Conservation (phyloP, 2,329 filamentous ascomycete species). For the Fusarium sp. region DNA sequence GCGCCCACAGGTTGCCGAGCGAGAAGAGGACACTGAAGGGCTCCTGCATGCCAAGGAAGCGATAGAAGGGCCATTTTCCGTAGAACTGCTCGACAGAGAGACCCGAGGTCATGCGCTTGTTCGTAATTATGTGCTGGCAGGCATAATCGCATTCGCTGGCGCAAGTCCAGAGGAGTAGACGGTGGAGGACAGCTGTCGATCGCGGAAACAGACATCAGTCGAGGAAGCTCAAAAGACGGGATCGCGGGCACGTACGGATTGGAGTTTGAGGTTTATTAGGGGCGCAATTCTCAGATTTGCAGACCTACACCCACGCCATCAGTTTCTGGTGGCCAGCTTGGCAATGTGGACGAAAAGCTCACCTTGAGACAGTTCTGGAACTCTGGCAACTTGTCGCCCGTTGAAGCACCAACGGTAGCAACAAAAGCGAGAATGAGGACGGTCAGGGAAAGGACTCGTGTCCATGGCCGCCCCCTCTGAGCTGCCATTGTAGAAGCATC, state of each 20-base stretch:
- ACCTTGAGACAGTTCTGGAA: slow-evolving; percentile 91
- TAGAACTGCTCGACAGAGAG: slow-evolving; percentile 89
- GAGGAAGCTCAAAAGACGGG: slow-evolving; percentile 6
- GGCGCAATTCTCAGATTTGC: slow-evolving; percentile 82
- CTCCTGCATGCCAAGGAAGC: slow-evolving; percentile 93
- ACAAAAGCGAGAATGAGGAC: slow-evolving; percentile 56
- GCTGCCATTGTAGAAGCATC: slow-evolving; percentile 50
- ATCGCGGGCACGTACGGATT: slow-evolving; percentile 71
- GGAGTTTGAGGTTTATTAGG: slow-evolving; percentile 67
- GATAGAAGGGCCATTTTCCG: slow-evolving; percentile 97
- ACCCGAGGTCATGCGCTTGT: slow-evolving; percentile 72
- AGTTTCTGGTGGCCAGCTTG: slow-evolving; percentile 16
- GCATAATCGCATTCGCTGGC: slow-evolving; percentile 96
- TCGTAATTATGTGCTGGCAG: slow-evolving; percentile 93
- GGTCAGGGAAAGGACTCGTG: slow-evolving; percentile 48
- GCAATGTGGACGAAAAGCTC: slow-evolving; percentile 12
- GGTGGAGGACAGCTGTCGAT: slow-evolving; percentile 79
- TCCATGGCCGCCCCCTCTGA: slow-evolving; percentile 49
- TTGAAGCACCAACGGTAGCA: slow-evolving; percentile 72
- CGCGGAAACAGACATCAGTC: slow-evolving; percentile 31
- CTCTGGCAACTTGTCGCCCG: slow-evolving; percentile 87
- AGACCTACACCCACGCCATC: slow-evolving; percentile 71
- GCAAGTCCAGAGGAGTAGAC: slow-evolving; percentile 92
- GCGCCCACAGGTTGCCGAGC: slow-evolving; percentile 88
- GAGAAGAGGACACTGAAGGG: slow-evolving; percentile 94